A percentile compares a stretch with the other conserved stretches of the same genome.
These are phyloP conservation scores for Pyrus betulifolia DNA, from an alignment of 306 rosid species.

Conservation along the genomic window DNA sequence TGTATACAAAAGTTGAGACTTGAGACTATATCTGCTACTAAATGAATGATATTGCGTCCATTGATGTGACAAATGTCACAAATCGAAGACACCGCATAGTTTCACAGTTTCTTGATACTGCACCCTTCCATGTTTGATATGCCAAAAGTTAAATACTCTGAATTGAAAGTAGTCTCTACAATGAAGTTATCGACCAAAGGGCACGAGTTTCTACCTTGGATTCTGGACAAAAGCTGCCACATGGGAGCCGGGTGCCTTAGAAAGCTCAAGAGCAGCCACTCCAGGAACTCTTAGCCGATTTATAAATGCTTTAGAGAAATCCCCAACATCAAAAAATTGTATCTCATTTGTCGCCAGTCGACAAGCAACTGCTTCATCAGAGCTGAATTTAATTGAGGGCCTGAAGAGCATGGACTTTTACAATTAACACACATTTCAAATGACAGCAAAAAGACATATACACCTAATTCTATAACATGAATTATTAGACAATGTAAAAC, in stretches of 20 bases:
- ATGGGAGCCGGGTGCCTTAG: slow-evolving; percentile 73
- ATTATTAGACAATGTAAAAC: neutral
- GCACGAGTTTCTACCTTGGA: slow-evolving; percentile 50
- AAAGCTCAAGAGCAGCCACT: slow-evolving; percentile 69
- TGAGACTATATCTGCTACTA: neutral
- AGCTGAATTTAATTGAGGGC: slow-evolving; percentile 79
- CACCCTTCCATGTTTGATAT: neutral
- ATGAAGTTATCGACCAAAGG: neutral
- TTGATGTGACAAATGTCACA: neutral
- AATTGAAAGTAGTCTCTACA: neutral
- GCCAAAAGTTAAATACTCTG: neutral
- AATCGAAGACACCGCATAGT: neutral
- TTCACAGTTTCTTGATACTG: neutral
- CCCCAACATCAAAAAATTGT: slow-evolving; percentile 62
- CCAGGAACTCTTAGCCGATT: slow-evolving; percentile 65
- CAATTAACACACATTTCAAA: neutral
- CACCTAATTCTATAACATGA: neutral
- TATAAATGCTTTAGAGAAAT: slow-evolving; percentile 65
- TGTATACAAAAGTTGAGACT: neutral
- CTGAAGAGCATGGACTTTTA: slow-evolving; percentile 25
- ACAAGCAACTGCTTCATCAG: slow-evolving; percentile 71
- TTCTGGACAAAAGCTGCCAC: slow-evolving; percentile 89
- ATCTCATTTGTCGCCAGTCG: slow-evolving; percentile 80
- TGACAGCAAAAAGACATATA: neutral
- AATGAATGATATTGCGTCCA: slow-evolving; percentile 2